These are phyloP conservation scores for Fusarium irregulare DNA, from an alignment of 2,329 filamentous ascomycete genomes.

Conservation along the genomic window DNA sequence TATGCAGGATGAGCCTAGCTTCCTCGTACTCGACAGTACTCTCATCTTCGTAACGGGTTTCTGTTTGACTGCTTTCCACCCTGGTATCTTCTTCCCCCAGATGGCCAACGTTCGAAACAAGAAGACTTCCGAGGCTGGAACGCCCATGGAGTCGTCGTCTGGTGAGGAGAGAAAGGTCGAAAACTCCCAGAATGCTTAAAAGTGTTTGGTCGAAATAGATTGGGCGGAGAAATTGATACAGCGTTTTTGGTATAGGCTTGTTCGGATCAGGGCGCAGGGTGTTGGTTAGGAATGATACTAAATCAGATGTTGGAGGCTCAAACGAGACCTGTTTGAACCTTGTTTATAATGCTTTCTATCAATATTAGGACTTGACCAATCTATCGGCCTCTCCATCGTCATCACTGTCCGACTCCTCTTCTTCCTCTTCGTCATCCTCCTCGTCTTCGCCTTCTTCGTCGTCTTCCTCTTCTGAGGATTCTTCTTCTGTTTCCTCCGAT, in stretches of 20 bases:
- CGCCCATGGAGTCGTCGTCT: constrained; percentile 45
- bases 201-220: background rate
- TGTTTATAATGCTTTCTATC: constrained; percentile 33
- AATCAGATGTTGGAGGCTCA: constrained; percentile 24
- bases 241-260: background rate
- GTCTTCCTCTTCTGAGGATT: constrained; percentile 61
- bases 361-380: constrained; percentile 54
- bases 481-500: constrained; percentile 63
- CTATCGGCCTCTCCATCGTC: constrained; percentile 59
- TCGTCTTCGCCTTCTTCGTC: constrained; percentile 63
- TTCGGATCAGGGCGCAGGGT: constrained; percentile 6
- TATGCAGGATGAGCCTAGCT: constrained; percentile 71
- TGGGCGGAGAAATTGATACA: background rate
- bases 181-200: constrained; percentile 27
- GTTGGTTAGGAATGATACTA: constrained; percentile 7
- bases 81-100: constrained; percentile 66
- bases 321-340: constrained; percentile 13
- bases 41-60: constrained; percentile 63
- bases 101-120: constrained; percentile 54
- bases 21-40: constrained; percentile 66
- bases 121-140: constrained; percentile 40
- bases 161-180: constrained; percentile 45
- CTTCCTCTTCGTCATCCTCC: constrained; percentile 55
- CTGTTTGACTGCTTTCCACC: constrained; percentile 64
- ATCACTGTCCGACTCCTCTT: constrained; percentile 62